Evolutionary conservation across 495 filamentous ascomycete species (phyloP), one percentile per base, ranked within the genome.

Genomic region (Xylaria cubensis): DNA sequence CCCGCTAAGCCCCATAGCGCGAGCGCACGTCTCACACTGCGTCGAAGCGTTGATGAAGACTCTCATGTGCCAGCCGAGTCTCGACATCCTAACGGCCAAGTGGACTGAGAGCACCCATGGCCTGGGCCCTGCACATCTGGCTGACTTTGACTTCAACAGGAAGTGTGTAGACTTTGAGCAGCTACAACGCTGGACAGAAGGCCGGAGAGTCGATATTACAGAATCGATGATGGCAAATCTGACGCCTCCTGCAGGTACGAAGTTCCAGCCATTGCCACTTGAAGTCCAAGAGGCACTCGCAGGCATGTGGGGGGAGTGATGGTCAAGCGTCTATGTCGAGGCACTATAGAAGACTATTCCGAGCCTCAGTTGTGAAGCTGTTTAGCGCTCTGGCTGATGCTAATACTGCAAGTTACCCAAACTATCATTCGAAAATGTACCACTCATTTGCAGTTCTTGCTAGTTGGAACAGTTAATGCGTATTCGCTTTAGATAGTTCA

Each of bases 241-340:
- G 62, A 64, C 39, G 62, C 62, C 41, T 13, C 62, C 62, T 48
- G 62, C 62, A 17, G 62, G 62, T 2, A 64, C 41, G 13, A 48
- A 48, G 41, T 64, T 48, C 39, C 41, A 64, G 21, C 62, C 41
- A 34, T 41, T 32, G 41, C 41, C 62, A 10, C n/a, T 64, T n/a
- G 62, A 64, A 24, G 62, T 64, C n/a, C n/a, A 64, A 48, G 62
- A 64, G 26, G 62, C 62, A 24, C 62, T 64, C 5, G 62, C 62
- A 48, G 62, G 59, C 8, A 44, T 63, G 17, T 63, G 59, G 59
- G 59, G 59, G 44, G 26, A 34, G 56, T 61, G 56, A 59, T 48
- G 3, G 17, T 46, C 13, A 19, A 46, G 13, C 17, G 42, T 46
- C 42, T 17, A 46, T 46, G 15, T 19, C 42, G 13, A 46, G 42